phyloP scores from a whole-genome alignment of 495 filamentous ascomycete genomes.

The Penicillium arizonense region DNA sequence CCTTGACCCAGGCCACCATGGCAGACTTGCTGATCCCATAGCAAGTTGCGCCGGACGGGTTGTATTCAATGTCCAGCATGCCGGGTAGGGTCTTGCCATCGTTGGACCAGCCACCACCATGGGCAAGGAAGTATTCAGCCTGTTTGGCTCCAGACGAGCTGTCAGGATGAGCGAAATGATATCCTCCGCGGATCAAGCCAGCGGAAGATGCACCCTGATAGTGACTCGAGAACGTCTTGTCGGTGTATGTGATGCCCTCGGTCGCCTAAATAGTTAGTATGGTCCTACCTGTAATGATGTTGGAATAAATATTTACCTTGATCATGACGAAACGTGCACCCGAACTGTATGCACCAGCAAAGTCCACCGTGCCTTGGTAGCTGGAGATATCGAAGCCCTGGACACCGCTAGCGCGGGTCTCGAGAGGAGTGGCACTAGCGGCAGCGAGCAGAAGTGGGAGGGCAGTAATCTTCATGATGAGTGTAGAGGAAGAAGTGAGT shows the following conservation, averaged over 20 bases:
- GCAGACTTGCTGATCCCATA: slow-evolving; percentile 48
- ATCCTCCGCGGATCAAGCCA: slow-evolving; percentile 58
- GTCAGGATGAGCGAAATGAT: slow-evolving; percentile 62
- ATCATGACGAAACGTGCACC: slow-evolving; percentile 69
- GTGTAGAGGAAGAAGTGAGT: not conserved
- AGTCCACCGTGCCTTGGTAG: slow-evolving; percentile 59
- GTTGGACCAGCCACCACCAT: slow-evolving; percentile 61
- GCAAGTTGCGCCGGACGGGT: slow-evolving; percentile 44
- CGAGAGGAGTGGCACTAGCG: slow-evolving; percentile 20
- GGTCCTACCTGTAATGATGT: too few relatives aligned
- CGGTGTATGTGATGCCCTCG: slow-evolving; percentile 54
- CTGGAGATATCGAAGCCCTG: slow-evolving; percentile 66
- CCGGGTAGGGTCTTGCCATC: slow-evolving; percentile 65
- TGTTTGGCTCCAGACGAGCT: slow-evolving; percentile 49
- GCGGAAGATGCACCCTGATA: slow-evolving; percentile 54
- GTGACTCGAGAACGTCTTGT: slow-evolving; percentile 53
- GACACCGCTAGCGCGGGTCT: slow-evolving; percentile 42
- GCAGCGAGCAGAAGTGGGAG: slow-evolving; percentile 14
- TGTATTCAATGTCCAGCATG: slow-evolving; percentile 65
- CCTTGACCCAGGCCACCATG: slow-evolving; percentile 62
- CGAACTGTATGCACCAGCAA: slow-evolving; percentile 48
- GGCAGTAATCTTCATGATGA: slow-evolving; percentile 15
- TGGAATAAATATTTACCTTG: slow-evolving; percentile 43
- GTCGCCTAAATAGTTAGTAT: slow-evolving; percentile 47
- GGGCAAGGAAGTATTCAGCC: slow-evolving; percentile 56